Percentiles rank a stretch among this genome's conserved stretches.
Evolutionary conservation across 495 filamentous ascomycete species (phyloP).

Genomic region (Daldinia childiae): DNA sequence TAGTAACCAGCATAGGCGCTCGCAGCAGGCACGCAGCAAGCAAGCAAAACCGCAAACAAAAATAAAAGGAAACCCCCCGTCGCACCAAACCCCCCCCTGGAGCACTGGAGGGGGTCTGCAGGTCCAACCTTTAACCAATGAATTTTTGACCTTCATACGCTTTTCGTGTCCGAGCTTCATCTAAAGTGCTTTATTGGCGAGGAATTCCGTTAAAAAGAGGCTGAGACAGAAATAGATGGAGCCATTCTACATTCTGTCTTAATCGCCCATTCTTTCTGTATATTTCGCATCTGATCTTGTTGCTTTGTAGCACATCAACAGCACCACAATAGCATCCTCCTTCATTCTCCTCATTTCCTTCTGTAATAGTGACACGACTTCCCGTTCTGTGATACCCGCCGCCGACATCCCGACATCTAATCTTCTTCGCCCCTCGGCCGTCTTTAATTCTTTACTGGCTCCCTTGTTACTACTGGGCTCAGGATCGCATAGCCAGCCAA

Average conservation of each 20-base stretch:
- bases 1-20: slow-evolving; percentile 1
- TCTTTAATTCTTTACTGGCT: slow-evolving; percentile 24
- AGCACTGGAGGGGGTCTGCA: slow-evolving; percentile 33
- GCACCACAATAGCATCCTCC: slow-evolving; percentile 5
- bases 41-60: slow-evolving; percentile 18
- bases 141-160: slow-evolving; percentile 34
- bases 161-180: slow-evolving; percentile 37
- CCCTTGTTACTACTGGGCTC: slow-evolving; percentile 11
- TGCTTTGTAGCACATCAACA: slow-evolving; percentile 34
- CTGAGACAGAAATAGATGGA: slow-evolving; percentile 39
- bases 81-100: slow-evolving; percentile 28
- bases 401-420: slow-evolving; percentile 22
- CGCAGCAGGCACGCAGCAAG: slow-evolving; percentile 11
- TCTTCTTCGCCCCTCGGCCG: slow-evolving; percentile 1
- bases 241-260: slow-evolving; percentile 28
- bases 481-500: slow-evolving; percentile 30
- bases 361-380: slow-evolving; percentile 31
- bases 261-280: slow-evolving; percentile 20
- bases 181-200: slow-evolving; percentile 33
- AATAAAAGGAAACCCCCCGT: slow-evolving; percentile 23
- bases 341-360: slow-evolving; percentile 15
- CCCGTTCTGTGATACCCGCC: slow-evolving; percentile 36
- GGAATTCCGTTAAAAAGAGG: slow-evolving; percentile 35
- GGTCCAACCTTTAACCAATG: slow-evolving; percentile 37
- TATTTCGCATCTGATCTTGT: slow-evolving; percentile 27